Evolutionary conservation across 352 stramenopile genomes (phyloP).

Genomic region (Phytopythium ostracodes): DNA sequence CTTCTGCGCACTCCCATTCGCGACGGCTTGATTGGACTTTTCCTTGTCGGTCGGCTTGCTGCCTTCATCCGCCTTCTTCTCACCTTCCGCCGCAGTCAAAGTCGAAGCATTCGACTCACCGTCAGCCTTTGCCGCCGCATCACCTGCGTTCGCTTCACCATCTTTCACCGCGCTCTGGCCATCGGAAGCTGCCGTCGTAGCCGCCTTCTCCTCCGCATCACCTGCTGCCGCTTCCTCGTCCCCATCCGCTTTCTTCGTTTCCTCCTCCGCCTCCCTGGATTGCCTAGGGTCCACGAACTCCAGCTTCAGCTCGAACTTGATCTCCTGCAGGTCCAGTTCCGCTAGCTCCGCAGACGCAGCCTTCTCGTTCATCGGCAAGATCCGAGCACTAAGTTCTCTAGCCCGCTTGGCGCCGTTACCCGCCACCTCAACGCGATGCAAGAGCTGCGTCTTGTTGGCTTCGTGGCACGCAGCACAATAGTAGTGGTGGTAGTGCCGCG

Average conservation of each 20-base stretch:
- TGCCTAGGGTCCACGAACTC: conserved; percentile 46
- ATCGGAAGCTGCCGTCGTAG: not conserved
- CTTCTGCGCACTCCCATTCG: conserved; percentile 29
- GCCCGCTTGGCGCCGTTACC: conserved; percentile 60
- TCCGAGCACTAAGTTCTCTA: conserved; percentile 54
- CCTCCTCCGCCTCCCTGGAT: conserved; percentile 17
- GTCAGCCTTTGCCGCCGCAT: conserved; percentile 16
- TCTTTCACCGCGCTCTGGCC: not conserved
- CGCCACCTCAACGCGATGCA: conserved; percentile 72
- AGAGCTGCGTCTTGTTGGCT: conserved; percentile 66
- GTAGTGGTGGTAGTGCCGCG: conserved; percentile 82
- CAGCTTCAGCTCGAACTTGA: conserved; percentile 67
- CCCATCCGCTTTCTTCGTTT: conserved; percentile 9
- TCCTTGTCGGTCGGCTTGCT: conserved; percentile 4
- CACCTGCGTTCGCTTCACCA: not conserved
- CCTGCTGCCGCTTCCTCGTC: conserved; percentile 15
- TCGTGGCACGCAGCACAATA: conserved; percentile 73
- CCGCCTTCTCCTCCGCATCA: conserved; percentile 13
- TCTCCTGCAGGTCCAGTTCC: conserved; percentile 75
- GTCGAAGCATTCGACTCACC: not conserved
- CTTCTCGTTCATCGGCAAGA: conserved; percentile 61
- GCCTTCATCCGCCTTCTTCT: conserved; percentile 19
- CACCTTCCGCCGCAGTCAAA: conserved; percentile 11
- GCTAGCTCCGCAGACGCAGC: conserved; percentile 50
- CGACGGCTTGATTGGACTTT: not conserved